Base-by-base conservation (phyloP, 257 asterid species). In the Solanum corneliomulleri region DNA sequence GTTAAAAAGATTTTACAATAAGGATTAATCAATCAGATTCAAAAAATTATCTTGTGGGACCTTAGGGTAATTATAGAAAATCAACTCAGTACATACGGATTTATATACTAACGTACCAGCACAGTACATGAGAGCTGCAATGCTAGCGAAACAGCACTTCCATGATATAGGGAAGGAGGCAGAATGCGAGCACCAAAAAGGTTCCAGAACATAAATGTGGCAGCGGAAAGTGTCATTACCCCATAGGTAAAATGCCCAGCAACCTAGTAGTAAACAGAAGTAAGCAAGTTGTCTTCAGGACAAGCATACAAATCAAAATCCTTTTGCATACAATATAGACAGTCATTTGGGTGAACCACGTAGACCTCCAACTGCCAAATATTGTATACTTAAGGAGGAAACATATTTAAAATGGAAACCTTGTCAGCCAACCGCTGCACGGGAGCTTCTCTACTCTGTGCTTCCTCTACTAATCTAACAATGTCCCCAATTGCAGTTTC, bases 101-200 rank as follows among this genome's bases (percentile, higher is more conserved):
- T 60, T 86, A 80, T 44, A 82, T n/a, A 47, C 62, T 71, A 87
- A 42, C 89, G 60, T 97, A 96, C 99, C 99, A 97, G 93, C 82
- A 97, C 99, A 82, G 98, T 97, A 90, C 99, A 97, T 84, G 99
- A 97, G 92, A 97, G 99, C 90, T 97, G 99, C 93, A 96, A 89
- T 0, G 99, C 99, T 94, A 97, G 89, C 70, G 99, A 96, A 93
- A 95, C 94, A 64, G 94, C 87, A 92, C 94, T 93, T 90, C 99
- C 98, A 90, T 96, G 99, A 92, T 94, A 91, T 89, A 97, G 90
- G 88, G 98, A 91, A 75, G 96, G 95, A 49, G 99, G 99, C 89
- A 97, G 94, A 88, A 96, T 71, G 72, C 85, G 95, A 27, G 96
- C 89, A 90, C 99, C 98, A 89, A 94, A 93, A 84, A 92, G 90